These are phyloP conservation scores for Pisolithus microcarpus DNA, from an alignment of 768 basidiomycete species.

Conservation along the genomic window DNA sequence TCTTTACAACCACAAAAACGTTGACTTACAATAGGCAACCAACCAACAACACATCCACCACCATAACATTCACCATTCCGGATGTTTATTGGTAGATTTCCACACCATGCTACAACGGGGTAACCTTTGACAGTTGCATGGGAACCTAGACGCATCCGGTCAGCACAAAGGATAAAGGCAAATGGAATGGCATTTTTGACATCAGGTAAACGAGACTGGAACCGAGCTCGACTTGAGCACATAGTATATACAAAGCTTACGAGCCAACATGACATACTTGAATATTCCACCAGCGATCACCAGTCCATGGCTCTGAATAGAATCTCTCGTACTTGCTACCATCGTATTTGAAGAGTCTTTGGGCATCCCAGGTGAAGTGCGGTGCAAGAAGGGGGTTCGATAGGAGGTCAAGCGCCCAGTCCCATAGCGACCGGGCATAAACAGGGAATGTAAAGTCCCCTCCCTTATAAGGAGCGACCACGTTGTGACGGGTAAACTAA, in stretches of 20 bases:
- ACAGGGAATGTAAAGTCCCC: no score
- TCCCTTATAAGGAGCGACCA: no score
- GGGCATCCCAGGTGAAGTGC: conserved; percentile 28
- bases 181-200: conserved; percentile 18
- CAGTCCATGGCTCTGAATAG: conserved; percentile 34
- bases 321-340: conserved; percentile 21
- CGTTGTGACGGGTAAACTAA: no score
- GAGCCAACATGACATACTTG: conserved; percentile 16
- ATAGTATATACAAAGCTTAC: no score
- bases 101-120: conserved; percentile 20
- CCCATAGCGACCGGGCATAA: no score
- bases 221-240: no score
- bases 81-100: conserved; percentile 20
- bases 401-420: no score
- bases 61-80: conserved; percentile 29
- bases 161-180: conserved; percentile 33
- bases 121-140: conserved; percentile 33
- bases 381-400: conserved; percentile 1
- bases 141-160: conserved; percentile 32
- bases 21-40: conserved; percentile 30
- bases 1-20: neutral
- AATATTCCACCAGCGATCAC: conserved; percentile 28
- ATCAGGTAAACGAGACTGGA: neutral
- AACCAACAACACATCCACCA: conserved; percentile 31
- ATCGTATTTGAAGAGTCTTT: conserved; percentile 22